Base-by-base conservation (phyloP, 306 rosid genomes). In the Cotoneaster glaucophyllus region DNA sequence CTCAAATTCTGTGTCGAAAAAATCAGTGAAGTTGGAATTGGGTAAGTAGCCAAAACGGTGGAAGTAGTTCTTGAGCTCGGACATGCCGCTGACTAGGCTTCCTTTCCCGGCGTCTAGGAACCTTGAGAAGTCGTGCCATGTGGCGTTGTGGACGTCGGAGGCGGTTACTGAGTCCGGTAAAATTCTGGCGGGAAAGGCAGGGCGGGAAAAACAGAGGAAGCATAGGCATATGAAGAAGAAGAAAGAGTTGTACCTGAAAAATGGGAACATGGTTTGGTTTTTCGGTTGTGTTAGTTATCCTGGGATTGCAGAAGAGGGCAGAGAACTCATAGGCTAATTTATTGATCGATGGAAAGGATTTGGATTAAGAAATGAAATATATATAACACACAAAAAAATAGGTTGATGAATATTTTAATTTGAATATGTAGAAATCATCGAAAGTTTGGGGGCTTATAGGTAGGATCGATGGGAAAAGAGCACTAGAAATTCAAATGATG, bases 1-100 rank as follows among this genome's bases (percentile, higher is more conserved):
- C 58, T 86, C 86, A 28, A 95, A 73, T 3, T 87, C 83, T 2
- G 76, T 62, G 24, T 94, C 98, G 70, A 94, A 90, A 19, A n/a
- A 34, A 75, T 95, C 90, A 13, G 90, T 88, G 85, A 86, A 90
- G 69, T 85, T 79, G 69, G 77, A 63, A 29, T 41, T 41, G 71
- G 93, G 56, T 18, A 95, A 93, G 73, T 95, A 95, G 10, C 98
- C 98, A 84, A 95, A 95, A 4, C 86, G 96, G 82, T 84, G 83
- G 84, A 95, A 85, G 81, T 90, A 95, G 68, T 78, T 84, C 75
- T 92, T 95, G 17, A 95, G 89, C 81, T 92, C 86, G 19, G 91
- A 83, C 82, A 95, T 90, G 80, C 97, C 98, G 81, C 29, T 79
- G 64, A 90, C 82, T 58, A 84, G 82, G 83, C 84, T 87, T 2